A percentile compares a stretch with the other conserved stretches of the same genome.
Evolutionary conservation across 352 stramenopile species (phyloP).

Genomic region (Phytophthora syringae): DNA sequence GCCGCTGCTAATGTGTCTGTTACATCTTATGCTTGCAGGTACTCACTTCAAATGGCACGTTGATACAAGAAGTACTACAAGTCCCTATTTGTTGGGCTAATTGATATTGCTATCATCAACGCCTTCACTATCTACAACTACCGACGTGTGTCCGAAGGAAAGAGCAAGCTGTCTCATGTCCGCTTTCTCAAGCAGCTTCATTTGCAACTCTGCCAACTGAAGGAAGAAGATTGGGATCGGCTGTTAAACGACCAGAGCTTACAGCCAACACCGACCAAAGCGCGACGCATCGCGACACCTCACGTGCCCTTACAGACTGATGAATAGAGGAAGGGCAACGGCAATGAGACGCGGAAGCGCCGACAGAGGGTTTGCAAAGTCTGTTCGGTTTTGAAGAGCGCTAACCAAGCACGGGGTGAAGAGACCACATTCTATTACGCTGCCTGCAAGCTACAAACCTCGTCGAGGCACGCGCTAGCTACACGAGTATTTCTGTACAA

Average conservation of each 20-base stretch:
- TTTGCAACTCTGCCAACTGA: neutral
- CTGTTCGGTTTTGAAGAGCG: neutral
- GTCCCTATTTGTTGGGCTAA: too few relatives aligned
- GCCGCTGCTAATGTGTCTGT: too few relatives aligned
- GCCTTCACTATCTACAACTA: too few relatives aligned
- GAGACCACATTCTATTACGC: constrained; percentile 5
- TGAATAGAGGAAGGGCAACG: constrained; percentile 1
- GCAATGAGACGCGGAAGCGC: neutral
- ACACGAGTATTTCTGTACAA: constrained; percentile 12
- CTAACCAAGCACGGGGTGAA: neutral
- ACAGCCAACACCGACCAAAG: neutral
- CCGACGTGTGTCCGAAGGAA: too few relatives aligned
- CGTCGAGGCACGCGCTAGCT: neutral
- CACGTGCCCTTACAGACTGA: constrained; percentile 1
- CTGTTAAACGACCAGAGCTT: neutral
- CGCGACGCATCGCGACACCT: neutral
- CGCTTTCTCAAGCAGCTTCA: too few relatives aligned
- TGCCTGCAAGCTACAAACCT: constrained; percentile 1
- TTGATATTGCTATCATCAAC: too few relatives aligned
- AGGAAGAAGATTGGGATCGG: neutral
- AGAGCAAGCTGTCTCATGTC: too few relatives aligned
- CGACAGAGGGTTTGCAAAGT: neutral
- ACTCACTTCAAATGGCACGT: too few relatives aligned
- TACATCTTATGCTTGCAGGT: too few relatives aligned
- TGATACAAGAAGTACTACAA: too few relatives aligned